These are phyloP conservation scores for Trichothecium sympodiale DNA, from an alignment of 2,329 filamentous ascomycete genomes.

Conservation along the genomic window DNA sequence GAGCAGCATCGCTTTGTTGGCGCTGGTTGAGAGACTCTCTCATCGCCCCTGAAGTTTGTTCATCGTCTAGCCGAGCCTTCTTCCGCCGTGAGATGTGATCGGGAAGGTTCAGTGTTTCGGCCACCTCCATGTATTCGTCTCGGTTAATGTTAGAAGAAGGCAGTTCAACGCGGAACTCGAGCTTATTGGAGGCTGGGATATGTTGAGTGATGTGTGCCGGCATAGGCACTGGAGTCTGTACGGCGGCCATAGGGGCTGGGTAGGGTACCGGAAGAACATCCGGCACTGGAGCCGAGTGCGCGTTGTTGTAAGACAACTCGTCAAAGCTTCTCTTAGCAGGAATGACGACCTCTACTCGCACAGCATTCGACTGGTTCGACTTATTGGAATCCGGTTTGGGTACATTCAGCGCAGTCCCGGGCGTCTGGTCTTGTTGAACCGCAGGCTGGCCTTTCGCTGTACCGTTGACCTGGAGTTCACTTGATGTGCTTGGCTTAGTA, in stretches of 20 bases:
- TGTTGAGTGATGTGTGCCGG: no score
- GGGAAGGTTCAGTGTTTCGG: conserved; percentile 34
- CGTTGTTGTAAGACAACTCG: conserved; percentile 17
- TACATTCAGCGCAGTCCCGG: no score
- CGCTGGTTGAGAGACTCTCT: conserved; percentile 64
- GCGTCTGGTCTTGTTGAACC: no score
- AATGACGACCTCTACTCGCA: conserved; percentile 36
- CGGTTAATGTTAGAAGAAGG: conserved; percentile 31
- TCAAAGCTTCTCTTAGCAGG: conserved; percentile 31
- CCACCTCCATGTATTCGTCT: conserved; percentile 39
- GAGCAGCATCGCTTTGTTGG: conserved; percentile 65
- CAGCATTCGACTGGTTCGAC: conserved; percentile 21
- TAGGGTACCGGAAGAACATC: conserved; percentile 5
- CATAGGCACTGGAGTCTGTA: no score
- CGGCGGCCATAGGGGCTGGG: conserved; percentile 3
- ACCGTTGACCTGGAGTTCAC: conserved; percentile 20
- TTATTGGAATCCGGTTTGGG: conserved; percentile 13
- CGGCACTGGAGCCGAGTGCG: no score
- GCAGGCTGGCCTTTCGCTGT: background rate
- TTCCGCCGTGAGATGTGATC: conserved; percentile 40
- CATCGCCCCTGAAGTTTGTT: conserved; percentile 44
- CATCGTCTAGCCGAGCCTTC: conserved; percentile 35
- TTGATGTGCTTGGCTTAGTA: conserved; percentile 20
- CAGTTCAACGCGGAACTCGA: conserved; percentile 37
- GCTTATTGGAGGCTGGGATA: conserved; percentile 6